Conservation (phyloP, 176 grass and related monocot genomes). For the Thinopyrum elongatum region DNA sequence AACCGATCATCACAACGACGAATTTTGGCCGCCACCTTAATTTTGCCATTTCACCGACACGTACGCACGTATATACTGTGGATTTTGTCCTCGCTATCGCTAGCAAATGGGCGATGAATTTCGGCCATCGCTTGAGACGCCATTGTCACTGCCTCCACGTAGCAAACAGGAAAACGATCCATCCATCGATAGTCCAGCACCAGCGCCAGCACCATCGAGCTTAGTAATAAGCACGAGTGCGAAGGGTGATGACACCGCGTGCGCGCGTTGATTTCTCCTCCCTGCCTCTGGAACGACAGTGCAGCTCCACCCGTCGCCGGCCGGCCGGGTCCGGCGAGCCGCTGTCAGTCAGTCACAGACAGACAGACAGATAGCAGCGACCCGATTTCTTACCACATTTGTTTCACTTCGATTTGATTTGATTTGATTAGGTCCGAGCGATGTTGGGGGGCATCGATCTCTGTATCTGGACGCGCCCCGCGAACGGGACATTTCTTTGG, state of each 20-base stretch:
- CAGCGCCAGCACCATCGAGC: too few relatives aligned
- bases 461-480: not conserved
- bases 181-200: not conserved
- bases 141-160: constrained; percentile 1
- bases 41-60: not conserved
- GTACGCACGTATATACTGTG: not conserved
- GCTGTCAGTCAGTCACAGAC: not conserved
- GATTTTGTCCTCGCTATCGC: not conserved
- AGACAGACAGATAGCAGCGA: not conserved
- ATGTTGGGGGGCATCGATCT: not conserved
- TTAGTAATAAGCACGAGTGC: too few relatives aligned
- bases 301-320: constrained; percentile 25
- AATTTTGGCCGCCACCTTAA: not conserved
- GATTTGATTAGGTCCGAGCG: not conserved
- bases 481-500: too few relatives aligned
- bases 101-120: too few relatives aligned
- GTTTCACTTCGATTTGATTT: not conserved
- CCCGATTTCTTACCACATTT: not conserved
- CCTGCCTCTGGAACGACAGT: not conserved
- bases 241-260: not conserved
- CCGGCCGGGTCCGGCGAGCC: not conserved
- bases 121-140: not conserved
- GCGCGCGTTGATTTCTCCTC: not conserved
- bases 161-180: constrained; percentile 34
- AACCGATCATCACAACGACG: not conserved